Percentiles rank a stretch among this genome's conserved stretches.
These are phyloP conservation scores for Penicillium sp. DNA, from an alignment of 2,329 filamentous ascomycete species.

Conservation along the genomic window DNA sequence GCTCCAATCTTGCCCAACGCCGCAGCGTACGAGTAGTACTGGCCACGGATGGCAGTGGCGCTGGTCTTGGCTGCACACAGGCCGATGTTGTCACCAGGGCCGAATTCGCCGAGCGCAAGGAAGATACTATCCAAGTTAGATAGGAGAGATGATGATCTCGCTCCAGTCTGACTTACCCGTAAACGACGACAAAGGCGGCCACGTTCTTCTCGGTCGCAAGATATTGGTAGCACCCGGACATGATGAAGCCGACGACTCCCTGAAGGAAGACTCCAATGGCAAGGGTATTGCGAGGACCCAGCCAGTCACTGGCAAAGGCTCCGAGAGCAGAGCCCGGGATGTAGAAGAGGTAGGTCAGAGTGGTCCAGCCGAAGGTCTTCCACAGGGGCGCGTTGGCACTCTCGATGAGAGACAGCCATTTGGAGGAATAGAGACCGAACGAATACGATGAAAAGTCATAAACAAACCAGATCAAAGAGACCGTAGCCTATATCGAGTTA, in stretches of 20 bases:
- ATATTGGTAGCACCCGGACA: slow-evolving; percentile 70
- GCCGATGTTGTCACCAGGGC: slow-evolving; percentile 88
- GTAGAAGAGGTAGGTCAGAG: slow-evolving; percentile 82
- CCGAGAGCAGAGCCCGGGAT: slow-evolving; percentile 75
- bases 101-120: slow-evolving; percentile 70
- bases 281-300: slow-evolving; percentile 73
- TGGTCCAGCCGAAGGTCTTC: slow-evolving; percentile 81
- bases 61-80: slow-evolving; percentile 81
- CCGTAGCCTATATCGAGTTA: slow-evolving; percentile 43
- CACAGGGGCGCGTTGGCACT: slow-evolving; percentile 59
- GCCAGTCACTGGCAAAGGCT: slow-evolving; percentile 68
- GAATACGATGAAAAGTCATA: slow-evolving; percentile 83
- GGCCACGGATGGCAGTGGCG: slow-evolving; percentile 79
- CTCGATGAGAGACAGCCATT: slow-evolving; percentile 56
- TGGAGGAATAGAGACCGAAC: slow-evolving; percentile 77
- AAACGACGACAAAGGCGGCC: slow-evolving; percentile 71
- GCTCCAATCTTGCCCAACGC: slow-evolving; percentile 52
- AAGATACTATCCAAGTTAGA: slow-evolving; percentile 52
- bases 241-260: slow-evolving; percentile 76
- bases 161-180: slow-evolving; percentile 46
- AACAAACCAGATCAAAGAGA: slow-evolving; percentile 77
- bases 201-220: slow-evolving; percentile 65
- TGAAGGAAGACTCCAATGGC: slow-evolving; percentile 66
- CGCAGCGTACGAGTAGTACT: slow-evolving; percentile 56
- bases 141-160: not conserved